Conservation (phyloP, 192 early-diverging fungal genomes). For the Podila epicladia region DNA sequence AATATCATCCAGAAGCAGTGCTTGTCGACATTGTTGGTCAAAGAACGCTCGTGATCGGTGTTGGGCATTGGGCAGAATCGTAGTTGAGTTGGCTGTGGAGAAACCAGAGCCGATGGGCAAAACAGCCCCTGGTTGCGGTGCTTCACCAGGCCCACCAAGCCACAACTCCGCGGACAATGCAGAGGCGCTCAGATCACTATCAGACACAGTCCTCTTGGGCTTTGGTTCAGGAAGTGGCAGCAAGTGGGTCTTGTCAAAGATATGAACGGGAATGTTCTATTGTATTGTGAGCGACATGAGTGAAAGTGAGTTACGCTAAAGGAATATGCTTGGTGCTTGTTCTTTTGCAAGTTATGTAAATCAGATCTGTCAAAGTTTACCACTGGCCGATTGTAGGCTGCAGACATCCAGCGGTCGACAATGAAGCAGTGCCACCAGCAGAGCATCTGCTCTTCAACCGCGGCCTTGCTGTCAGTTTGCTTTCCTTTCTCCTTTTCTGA, state of each 20-base stretch:
- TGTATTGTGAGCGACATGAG: not conserved
- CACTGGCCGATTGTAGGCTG: conserved; percentile 24
- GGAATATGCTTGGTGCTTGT: too few species aligned
- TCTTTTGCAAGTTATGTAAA: too few species aligned
- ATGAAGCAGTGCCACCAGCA: conserved; percentile 55
- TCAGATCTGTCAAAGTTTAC: conserved; percentile 2
- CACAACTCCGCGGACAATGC: too few species aligned
- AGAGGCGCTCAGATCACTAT: too few species aligned
- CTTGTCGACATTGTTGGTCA: conserved; percentile 49
- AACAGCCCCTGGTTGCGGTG: not conserved
- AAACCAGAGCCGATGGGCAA: conserved; percentile 11
- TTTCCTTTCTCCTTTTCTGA: conserved; percentile 4
- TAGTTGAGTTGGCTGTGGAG: not conserved
- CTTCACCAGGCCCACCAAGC: not conserved
- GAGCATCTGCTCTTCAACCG: conserved; percentile 38
- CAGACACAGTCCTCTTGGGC: not conserved
- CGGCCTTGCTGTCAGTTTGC: conserved; percentile 16
- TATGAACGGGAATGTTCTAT: conserved; percentile 44
- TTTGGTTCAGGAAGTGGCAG: conserved; percentile 24
- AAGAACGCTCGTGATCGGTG: conserved; percentile 31
- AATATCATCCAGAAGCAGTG: conserved; percentile 36
- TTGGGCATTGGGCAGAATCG: conserved; percentile 24
- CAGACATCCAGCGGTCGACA: conserved; percentile 51
- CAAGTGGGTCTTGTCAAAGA: conserved; percentile 43
- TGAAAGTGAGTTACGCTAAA: too few species aligned